Percentiles rank a stretch among this genome's conserved stretches.
phyloP scores from a whole-genome alignment of 805 yeast species.

The Komagataella populi region DNA sequence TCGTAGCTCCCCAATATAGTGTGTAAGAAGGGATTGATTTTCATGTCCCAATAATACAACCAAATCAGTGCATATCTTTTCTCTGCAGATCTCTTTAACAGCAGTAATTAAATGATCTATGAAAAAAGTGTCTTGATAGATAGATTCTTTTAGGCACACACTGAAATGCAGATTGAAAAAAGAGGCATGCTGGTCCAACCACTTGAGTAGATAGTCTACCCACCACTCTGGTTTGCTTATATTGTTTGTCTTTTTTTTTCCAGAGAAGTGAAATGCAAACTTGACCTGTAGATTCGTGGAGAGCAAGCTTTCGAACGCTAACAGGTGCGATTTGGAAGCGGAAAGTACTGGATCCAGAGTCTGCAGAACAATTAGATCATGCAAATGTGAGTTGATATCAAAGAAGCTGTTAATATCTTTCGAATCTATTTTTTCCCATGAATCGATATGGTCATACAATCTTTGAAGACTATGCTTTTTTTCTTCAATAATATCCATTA shows the following conservation, averaged over 20 bases:
- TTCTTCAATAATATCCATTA: background rate
- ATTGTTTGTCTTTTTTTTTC: conserved; percentile 44
- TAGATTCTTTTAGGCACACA: conserved; percentile 10
- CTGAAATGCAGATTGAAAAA: conserved; percentile 17
- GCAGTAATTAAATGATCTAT: conserved; percentile 28
- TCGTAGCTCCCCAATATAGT: conserved; percentile 42
- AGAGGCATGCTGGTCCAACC: conserved; percentile 17
- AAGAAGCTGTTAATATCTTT: background rate
- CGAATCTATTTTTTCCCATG: background rate
- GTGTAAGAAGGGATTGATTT: conserved; percentile 29
- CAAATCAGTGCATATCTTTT: conserved; percentile 22
- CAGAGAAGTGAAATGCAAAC: conserved; percentile 48
- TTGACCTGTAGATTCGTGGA: conserved; percentile 31
- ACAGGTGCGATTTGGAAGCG: conserved; percentile 27
- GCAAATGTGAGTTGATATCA: conserved; percentile 1
- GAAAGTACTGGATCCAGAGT: conserved; percentile 13
- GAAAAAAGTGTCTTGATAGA: conserved; percentile 10
- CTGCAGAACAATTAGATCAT: conserved; percentile 18
- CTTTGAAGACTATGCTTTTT: background rate
- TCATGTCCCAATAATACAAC: conserved; percentile 19
- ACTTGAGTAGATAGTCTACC: conserved; percentile 32
- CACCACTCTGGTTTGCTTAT: conserved; percentile 66
- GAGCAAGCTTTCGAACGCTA: conserved; percentile 33
- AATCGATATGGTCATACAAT: background rate
- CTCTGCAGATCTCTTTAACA: conserved; percentile 29